phyloP scores from a whole-genome alignment of 257 asterid species.

The Scutellaria galericulata region DNA sequence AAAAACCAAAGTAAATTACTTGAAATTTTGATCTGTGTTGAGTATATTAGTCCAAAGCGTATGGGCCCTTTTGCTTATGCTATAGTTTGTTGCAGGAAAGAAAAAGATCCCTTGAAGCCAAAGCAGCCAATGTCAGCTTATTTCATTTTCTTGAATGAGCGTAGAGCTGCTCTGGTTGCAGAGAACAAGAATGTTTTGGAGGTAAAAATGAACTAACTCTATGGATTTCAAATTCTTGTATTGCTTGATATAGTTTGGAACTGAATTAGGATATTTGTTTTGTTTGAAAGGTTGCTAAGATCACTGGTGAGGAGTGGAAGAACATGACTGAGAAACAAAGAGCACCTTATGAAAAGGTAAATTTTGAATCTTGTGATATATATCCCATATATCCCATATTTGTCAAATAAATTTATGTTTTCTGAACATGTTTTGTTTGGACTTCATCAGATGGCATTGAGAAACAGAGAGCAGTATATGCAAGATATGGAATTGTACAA shows the following conservation, averaged over 20 bases:
- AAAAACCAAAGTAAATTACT: conserved; percentile 55
- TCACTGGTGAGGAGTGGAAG: conserved; percentile 92
- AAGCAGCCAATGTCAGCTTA: conserved; percentile 87
- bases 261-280: neutral
- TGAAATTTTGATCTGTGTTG: neutral
- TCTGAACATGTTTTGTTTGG: conserved; percentile 1
- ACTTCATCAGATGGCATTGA: conserved; percentile 57
- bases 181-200: conserved; percentile 69
- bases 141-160: conserved; percentile 69
- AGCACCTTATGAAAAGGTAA: conserved; percentile 74
- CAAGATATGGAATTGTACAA: conserved; percentile 80
- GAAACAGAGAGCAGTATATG: conserved; percentile 63
- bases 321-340: conserved; percentile 69
- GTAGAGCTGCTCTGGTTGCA: conserved; percentile 60
- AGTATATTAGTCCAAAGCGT: neutral
- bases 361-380: neutral
- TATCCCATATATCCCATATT: neutral
- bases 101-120: conserved; percentile 88
- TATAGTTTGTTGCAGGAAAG: conserved; percentile 59
- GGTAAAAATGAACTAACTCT: conserved; percentile 43
- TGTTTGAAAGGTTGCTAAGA: conserved; percentile 58
- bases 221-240: neutral
- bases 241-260: neutral
- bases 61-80: conserved; percentile 6
- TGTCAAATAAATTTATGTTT: no score